Base-by-base conservation (phyloP, 1,284 basidiomycete species). In the Waitea zeae region DNA sequence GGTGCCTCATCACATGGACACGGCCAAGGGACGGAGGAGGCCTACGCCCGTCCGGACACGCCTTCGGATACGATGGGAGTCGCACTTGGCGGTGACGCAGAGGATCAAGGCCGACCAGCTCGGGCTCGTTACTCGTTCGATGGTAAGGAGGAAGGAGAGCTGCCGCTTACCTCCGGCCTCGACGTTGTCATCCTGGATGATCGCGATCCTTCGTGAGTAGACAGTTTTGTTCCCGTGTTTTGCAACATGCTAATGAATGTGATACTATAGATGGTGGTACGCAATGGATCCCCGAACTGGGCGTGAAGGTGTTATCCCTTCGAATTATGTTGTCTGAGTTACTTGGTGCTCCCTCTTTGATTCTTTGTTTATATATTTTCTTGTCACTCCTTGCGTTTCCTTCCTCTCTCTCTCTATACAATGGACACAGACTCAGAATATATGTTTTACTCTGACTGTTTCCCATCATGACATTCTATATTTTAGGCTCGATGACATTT, bases 221-320 rank as follows among this genome's bases (percentile, higher is more conserved):
- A 27, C n/a, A 28, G 32, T 30, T 38, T 30, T 31, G 7, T n/a
- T 31, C 31, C 34, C 33, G 20, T 17, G 35, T n/a, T 27, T 46
- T 3, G 41, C 36, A 20, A 37, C 18, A 36, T 26, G 37, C 37
- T 42, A 31, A 34, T 30, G 33, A 41, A 15, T 46, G 44, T 34
- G 43, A 13, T 35, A 18, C 42, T 30, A 38, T 41, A 88, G 87
- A 36, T 92, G 88, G 87, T 92, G 87, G 87, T 90, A 83, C 48
- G 83, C 80, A 37, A 69, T 83, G 31, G 82, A 90, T 50, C 59
- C 71, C 15, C 67, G 67, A 36, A 76, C 76, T 34, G 81, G 84
- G 12, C 66, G 62, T 35, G 84, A 90, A 57, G 87, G 87, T 19
- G 81, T 90, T 17, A 81, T 92, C 35, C 87, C 87, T 4, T 81